Evolutionary conservation across 1,284 basidiomycete species (phyloP), one percentile per base, ranked within the genome.

Genomic region (Hypsizygus ulmarius): DNA sequence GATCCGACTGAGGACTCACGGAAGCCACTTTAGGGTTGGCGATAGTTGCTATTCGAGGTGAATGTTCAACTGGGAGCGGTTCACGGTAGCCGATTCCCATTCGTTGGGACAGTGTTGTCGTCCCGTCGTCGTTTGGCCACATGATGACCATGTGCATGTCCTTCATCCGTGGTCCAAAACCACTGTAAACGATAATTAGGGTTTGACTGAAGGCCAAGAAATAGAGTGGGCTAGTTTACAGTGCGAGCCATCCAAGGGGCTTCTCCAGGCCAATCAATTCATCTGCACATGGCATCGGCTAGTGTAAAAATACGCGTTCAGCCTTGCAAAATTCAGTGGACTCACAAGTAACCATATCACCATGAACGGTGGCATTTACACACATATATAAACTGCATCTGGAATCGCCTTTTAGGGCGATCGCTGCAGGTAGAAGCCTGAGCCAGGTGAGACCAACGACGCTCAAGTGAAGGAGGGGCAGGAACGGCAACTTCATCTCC

Each of bases 151-250:
- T 71, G 43, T 67, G 69, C 1, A 73, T 59, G 54, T 60, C 25
- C 59, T 69, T 54, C 81, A 84, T 84, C 29, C 63, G 64, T 11
- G 52, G 58, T 1, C 81, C 82, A 56, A 80, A 84, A 2, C 82
- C 82, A 41, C 78, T 81, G 49, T 19, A 38, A 39, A 42, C 51
- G 35, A 51, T 33, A 37, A 36, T n/a, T 42, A 12, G 28, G 8
- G 30, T 27, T n/a, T 32, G 1, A 6, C 15, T 30, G 1, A 32
- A n/a, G 5, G 25, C 5, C 12, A 10, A 3, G 14, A 6, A 25
- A 19, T 12, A n/a, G 21, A 25, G 6, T 27, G 32, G 21, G 60
- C n/a, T n/a, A n/a, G n/a, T 65, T 52, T 60, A 78, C 76, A 81
- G 69, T 34, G 76, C 78, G 60, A 80, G 71, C 78, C 79, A 81